Percentiles rank a stretch among this genome's conserved stretches.
These are phyloP conservation scores for Ophiocytium majus DNA, from an alignment of 352 stramenopile species.

Conservation along the genomic window DNA sequence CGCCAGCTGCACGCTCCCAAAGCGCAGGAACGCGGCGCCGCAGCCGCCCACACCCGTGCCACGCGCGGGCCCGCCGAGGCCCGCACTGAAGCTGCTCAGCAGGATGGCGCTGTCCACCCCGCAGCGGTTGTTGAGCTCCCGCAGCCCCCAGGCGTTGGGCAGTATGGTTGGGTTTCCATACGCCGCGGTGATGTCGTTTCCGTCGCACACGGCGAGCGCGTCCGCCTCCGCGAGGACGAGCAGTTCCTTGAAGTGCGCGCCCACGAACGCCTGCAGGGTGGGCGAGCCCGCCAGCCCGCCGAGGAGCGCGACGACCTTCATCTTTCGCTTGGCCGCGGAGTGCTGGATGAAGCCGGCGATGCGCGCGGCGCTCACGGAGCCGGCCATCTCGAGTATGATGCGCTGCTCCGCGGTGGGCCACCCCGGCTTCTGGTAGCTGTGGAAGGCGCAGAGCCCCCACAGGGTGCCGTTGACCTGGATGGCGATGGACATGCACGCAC, in stretches of 20 bases:
- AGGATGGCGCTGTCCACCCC: neutral
- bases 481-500: slow-evolving; percentile 10
- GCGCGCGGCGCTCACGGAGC: neutral
- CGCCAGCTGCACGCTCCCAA: slow-evolving; percentile 4
- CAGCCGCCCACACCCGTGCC: neutral
- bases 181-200: neutral
- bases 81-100: neutral
- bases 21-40: slow-evolving; percentile 23
- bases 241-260: neutral
- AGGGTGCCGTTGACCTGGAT: slow-evolving; percentile 12
- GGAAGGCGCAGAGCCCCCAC: slow-evolving; percentile 25
- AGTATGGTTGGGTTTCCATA: slow-evolving; percentile 17
- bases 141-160: neutral
- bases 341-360: slow-evolving; percentile 20
- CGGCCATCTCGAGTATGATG: slow-evolving; percentile 12
- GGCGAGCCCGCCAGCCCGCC: neutral
- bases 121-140: neutral
- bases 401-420: slow-evolving; percentile 18
- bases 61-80: neutral
- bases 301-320: neutral
- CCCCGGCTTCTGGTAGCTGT: slow-evolving; percentile 23
- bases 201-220: slow-evolving; percentile 18
- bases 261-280: slow-evolving; percentile 23
- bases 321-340: neutral
- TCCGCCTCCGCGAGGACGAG: neutral